Conservation (phyloP, 441 rosid genomes). For the Erodium chrysanthum region DNA sequence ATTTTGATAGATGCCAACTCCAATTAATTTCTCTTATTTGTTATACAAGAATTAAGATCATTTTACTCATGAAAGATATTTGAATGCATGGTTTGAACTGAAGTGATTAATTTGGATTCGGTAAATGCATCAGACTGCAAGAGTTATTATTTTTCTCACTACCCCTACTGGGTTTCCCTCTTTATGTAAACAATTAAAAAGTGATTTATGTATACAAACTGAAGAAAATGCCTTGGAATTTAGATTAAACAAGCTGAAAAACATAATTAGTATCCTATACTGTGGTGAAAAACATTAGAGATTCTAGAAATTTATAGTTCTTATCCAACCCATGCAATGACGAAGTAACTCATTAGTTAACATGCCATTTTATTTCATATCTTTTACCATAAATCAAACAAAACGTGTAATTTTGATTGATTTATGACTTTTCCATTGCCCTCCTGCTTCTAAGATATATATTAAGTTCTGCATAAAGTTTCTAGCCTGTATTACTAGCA, state of each 20-base stretch:
- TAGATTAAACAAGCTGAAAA: not conserved
- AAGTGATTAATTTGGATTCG: not conserved
- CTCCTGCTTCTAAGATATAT: not conserved
- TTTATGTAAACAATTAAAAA: too few species aligned
- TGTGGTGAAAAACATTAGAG: not conserved
- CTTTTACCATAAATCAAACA: not conserved
- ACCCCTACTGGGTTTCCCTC: not conserved
- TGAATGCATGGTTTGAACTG: not conserved
- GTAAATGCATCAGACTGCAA: not conserved
- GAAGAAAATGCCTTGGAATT: not conserved
- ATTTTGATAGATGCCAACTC: not conserved
- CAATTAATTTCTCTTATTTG: not conserved
- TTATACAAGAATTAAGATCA: not conserved
- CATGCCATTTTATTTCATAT: not conserved
- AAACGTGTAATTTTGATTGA: not conserved
- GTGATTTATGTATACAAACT: not conserved
- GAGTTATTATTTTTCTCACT: not conserved
- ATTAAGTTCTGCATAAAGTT: not conserved
- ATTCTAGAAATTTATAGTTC: not conserved
- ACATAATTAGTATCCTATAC: not conserved
- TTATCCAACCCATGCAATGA: not conserved
- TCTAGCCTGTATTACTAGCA: not conserved
- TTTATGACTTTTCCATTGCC: not conserved
- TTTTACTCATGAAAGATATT: slow-evolving; percentile 6
- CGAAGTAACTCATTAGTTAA: too few species aligned